Conservation (phyloP, 1,284 basidiomycete genomes). For the Sutorius eximius region DNA sequence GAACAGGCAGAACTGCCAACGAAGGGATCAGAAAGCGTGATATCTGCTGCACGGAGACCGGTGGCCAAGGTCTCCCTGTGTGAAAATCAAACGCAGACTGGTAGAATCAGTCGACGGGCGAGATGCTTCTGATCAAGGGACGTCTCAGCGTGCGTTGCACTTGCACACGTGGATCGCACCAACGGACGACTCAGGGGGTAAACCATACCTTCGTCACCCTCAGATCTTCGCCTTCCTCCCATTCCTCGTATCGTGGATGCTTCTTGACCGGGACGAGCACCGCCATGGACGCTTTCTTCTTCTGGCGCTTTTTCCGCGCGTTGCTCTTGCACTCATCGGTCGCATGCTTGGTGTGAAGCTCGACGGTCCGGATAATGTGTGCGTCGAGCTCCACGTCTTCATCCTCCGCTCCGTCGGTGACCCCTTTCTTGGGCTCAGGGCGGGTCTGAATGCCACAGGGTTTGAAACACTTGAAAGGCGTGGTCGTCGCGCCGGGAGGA, state of each 20-base stretch:
- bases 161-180: not conserved
- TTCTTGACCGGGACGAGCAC: constrained; percentile 30
- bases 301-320: constrained; percentile 36
- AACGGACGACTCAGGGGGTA: constrained; percentile 43
- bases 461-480: constrained; percentile 59
- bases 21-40: constrained; percentile 1
- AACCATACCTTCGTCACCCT: constrained; percentile 33
- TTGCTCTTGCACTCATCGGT: constrained; percentile 49
- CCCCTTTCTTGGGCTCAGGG: constrained; percentile 24
- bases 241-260: constrained; percentile 62
- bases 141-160: not conserved
- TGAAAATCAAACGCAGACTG: constrained; percentile 59
- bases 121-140: constrained; percentile 35
- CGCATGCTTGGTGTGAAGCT: constrained; percentile 52
- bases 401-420: constrained; percentile 38
- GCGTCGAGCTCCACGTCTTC: constrained; percentile 56
- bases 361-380: constrained; percentile 62
- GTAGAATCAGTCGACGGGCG: constrained; percentile 54
- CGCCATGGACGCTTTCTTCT: constrained; percentile 39
- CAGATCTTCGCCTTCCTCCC: constrained; percentile 56
- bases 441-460: constrained; percentile 57
- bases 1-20: constrained; percentile 53
- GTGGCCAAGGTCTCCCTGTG: constrained; percentile 52
- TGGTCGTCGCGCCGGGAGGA: constrained; percentile 52
- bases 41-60: constrained; percentile 18